These are phyloP conservation scores for Wickerhamomyces canadensis DNA, from an alignment of 805 yeast genomes.

Conservation along the genomic window DNA sequence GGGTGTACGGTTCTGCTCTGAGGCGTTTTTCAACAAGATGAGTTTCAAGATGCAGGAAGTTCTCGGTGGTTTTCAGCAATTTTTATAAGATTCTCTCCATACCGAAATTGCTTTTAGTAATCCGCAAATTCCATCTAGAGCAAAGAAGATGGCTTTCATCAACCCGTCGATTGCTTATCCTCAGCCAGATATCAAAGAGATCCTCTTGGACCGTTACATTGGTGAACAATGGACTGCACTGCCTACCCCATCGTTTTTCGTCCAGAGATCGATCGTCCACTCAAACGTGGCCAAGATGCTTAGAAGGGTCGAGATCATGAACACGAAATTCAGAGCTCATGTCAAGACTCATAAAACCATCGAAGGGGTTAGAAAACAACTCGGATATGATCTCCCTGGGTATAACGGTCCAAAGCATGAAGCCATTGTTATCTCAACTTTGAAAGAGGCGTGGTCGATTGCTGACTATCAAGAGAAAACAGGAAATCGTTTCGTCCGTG, in stretches of 20 bases:
- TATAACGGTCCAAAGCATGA: conserved; percentile 31
- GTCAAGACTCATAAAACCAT: conserved; percentile 70
- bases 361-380: conserved; percentile 52
- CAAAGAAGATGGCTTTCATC: conserved; percentile 10
- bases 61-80: too few relatives aligned
- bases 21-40: too few relatives aligned
- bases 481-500: conserved; percentile 30
- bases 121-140: too few relatives aligned
- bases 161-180: conserved; percentile 15
- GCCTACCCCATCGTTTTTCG: conserved; percentile 57
- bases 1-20: too few relatives aligned
- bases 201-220: conserved; percentile 21
- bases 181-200: conserved; percentile 8
- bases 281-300: conserved; percentile 43
- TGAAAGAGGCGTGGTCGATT: conserved; percentile 59
- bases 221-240: conserved; percentile 42
- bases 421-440: conserved; percentile 61
- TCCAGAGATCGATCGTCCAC: conserved; percentile 36
- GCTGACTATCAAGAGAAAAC: conserved; percentile 24
- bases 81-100: too few relatives aligned
- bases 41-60: too few relatives aligned
- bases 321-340: conserved; percentile 57
- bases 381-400: conserved; percentile 36
- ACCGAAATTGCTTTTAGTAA: too few relatives aligned
- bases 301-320: conserved; percentile 30